Conservation (phyloP, 352 stramenopile genomes). For the Pythium pyrilobum region DNA sequence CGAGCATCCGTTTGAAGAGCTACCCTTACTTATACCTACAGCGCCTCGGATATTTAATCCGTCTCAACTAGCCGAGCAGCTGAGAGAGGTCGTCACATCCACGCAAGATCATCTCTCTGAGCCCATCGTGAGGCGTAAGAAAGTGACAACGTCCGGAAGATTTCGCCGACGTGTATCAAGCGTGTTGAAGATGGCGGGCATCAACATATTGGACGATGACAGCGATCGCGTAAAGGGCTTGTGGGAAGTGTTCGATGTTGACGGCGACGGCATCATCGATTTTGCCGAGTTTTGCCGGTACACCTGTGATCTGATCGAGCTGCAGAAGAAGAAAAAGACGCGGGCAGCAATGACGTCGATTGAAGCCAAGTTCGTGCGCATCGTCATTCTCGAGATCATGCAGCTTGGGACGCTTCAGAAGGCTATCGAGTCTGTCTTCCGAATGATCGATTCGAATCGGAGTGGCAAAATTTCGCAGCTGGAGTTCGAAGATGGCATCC, state of each 20-base stretch:
- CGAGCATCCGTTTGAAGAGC: not conserved
- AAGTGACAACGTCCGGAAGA: not conserved
- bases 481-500: conserved; percentile 39
- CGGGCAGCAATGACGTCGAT: conserved; percentile 19
- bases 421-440: conserved; percentile 33
- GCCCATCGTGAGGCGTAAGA: not conserved
- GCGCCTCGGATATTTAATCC: conserved; percentile 2
- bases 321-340: conserved; percentile 26
- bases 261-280: conserved; percentile 38
- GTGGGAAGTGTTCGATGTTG: conserved; percentile 36
- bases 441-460: conserved; percentile 31
- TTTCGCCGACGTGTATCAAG: conserved; percentile 24
- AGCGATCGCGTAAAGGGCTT: conserved; percentile 28
- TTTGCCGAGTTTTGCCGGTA: conserved; percentile 43
- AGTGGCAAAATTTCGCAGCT: conserved; percentile 34
- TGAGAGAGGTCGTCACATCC: conserved; percentile 4
- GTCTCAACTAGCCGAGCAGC: not conserved
- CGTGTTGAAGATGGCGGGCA: conserved; percentile 28
- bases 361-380: conserved; percentile 30
- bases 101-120: not conserved
- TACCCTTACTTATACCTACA: not conserved
- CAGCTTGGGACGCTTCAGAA: conserved; percentile 13
- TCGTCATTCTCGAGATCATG: conserved; percentile 31
- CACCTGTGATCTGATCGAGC: conserved; percentile 30
- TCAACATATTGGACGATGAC: conserved; percentile 27